Percentiles rank a stretch among this genome's conserved stretches.
These are phyloP conservation scores for Jackrogersella minutella DNA, from an alignment of 495 filamentous ascomycete species.

Conservation along the genomic window DNA sequence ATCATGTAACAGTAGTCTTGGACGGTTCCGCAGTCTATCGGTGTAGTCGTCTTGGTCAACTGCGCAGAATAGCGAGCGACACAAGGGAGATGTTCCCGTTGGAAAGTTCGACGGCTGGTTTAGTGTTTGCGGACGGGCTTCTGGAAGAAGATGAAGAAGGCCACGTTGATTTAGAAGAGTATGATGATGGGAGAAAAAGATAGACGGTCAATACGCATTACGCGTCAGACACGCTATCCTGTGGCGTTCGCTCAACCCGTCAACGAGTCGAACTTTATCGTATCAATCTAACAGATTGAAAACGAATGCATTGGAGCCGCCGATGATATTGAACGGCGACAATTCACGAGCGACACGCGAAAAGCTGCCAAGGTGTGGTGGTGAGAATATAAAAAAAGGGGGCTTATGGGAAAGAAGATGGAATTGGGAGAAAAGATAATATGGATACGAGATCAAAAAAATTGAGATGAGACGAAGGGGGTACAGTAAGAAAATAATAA, in stretches of 20 bases:
- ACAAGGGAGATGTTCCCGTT: slow-evolving; percentile 25
- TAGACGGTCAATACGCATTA: slow-evolving; percentile 26
- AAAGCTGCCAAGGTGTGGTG: slow-evolving; percentile 9
- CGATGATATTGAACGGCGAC: slow-evolving; percentile 17
- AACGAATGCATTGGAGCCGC: slow-evolving; percentile 29
- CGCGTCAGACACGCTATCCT: slow-evolving; percentile 34
- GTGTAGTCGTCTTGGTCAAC: slow-evolving; percentile 17
- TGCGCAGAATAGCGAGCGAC: slow-evolving; percentile 41
- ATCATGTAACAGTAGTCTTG: slow-evolving; percentile 13
- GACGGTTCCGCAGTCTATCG: slow-evolving; percentile 25
- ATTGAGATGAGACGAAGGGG: slow-evolving; percentile 31
- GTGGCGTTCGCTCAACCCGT: slow-evolving; percentile 22
- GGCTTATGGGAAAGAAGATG: background rate
- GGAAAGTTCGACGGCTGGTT: slow-evolving; percentile 10
- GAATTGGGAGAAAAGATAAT: slow-evolving; percentile 22
- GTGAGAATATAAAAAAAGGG: slow-evolving; percentile 18
- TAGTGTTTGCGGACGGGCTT: slow-evolving; percentile 1
- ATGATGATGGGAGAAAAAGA: background rate
- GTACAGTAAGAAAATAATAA: slow-evolving; percentile 19
- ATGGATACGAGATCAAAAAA: slow-evolving; percentile 26
- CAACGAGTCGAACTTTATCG: slow-evolving; percentile 26
- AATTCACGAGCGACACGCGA: slow-evolving; percentile 9
- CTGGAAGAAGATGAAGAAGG: background rate
- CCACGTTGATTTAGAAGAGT: background rate
- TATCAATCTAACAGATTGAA: slow-evolving; percentile 32